Conservation (phyloP, 129 eudicot species). For the Chrysanthemum lavandulifolium region DNA sequence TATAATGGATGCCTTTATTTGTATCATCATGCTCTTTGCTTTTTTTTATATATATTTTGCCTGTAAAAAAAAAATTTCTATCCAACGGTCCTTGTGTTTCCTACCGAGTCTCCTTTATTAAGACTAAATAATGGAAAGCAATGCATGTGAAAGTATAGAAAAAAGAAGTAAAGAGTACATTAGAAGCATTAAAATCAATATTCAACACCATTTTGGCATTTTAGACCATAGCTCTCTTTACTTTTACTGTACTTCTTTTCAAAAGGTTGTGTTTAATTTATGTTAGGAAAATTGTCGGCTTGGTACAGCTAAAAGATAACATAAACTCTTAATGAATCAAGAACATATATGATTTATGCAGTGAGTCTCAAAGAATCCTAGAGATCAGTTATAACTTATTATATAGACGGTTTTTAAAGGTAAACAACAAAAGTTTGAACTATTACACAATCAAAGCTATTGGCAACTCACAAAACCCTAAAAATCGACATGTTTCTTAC, state of each 20-base stretch:
- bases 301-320: not conserved
- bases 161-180: constrained; percentile 29
- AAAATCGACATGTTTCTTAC: constrained; percentile 21
- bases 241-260: not conserved
- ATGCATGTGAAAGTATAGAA: constrained; percentile 33
- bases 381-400: not conserved
- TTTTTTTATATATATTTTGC: too few species aligned
- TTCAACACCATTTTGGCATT: constrained; percentile 25
- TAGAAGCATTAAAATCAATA: constrained; percentile 31
- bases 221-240: constrained; percentile 4
- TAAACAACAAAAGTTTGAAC: not conserved
- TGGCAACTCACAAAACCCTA: constrained; percentile 14
- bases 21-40: too few species aligned
- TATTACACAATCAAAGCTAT: constrained; percentile 30
- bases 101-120: constrained; percentile 12
- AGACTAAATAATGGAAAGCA: constrained; percentile 21
- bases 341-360: not conserved
- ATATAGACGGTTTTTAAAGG: not conserved
- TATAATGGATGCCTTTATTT: too few species aligned
- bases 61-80: not conserved
- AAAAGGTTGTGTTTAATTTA: not conserved
- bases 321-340: not conserved
- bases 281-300: not conserved
- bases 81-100: constrained; percentile 14
- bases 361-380: not conserved